Evolutionary conservation across 306 rosid genomes (phyloP).

Genomic region (Adenanthera pavonina): DNA sequence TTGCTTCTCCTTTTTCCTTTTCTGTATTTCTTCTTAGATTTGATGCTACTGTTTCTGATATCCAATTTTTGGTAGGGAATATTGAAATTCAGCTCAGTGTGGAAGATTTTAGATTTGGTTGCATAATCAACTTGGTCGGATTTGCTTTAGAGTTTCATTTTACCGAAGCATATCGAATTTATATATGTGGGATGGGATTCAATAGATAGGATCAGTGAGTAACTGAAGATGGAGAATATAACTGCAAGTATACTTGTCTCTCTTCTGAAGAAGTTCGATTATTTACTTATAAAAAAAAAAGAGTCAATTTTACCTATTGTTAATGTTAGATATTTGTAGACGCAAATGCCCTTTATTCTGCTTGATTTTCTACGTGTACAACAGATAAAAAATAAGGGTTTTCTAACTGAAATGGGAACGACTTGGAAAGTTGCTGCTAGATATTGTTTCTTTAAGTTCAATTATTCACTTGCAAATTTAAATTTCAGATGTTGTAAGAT

Average conservation of each 20-base stretch:
- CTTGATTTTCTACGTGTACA: neutral
- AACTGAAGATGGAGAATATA: neutral
- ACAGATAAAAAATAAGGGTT: neutral
- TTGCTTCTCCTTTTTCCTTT: neutral
- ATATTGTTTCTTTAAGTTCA: slow-evolving; percentile 15
- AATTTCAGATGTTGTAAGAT: slow-evolving; percentile 11
- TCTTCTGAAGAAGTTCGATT: neutral
- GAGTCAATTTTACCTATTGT: slow-evolving; percentile 2
- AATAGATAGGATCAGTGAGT: neutral
- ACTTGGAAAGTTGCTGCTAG: neutral
- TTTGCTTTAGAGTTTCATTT: neutral
- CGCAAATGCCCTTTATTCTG: neutral
- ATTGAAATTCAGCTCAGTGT: slow-evolving; percentile 14
- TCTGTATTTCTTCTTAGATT: neutral
- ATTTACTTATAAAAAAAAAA: neutral
- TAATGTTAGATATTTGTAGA: slow-evolving; percentile 11
- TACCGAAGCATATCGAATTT: neutral
- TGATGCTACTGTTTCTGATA: slow-evolving; percentile 26
- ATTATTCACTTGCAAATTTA: neutral
- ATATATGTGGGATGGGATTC: neutral
- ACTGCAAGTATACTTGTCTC: neutral
- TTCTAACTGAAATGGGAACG: neutral
- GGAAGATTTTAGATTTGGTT: slow-evolving; percentile 20
- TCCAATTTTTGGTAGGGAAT: slow-evolving; percentile 23
- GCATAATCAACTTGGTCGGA: neutral